These are phyloP conservation scores for Flaveria bidentis DNA, from an alignment of 129 eudicot genomes.

Conservation along the genomic window DNA sequence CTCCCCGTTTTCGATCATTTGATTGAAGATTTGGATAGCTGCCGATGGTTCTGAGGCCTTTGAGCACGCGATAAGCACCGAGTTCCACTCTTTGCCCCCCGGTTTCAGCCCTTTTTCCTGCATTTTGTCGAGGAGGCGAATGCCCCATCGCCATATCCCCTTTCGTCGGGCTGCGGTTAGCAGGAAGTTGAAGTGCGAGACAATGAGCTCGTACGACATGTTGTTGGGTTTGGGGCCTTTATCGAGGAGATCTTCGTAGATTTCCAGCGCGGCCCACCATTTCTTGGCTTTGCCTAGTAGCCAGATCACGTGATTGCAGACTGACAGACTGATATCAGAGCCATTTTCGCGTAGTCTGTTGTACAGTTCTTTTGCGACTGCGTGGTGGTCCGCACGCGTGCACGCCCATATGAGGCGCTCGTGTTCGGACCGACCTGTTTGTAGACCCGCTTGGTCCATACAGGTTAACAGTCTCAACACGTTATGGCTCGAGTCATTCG, in stretches of 20 bases:
- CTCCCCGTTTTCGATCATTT: conserved; percentile 86
- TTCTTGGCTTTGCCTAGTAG: conserved; percentile 87
- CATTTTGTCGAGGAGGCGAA: conserved; percentile 80
- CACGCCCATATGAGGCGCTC: conserved; percentile 97
- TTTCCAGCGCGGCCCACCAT: conserved; percentile 99
- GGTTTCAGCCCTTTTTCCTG: conserved; percentile 87
- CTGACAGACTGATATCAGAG: conserved; percentile 74
- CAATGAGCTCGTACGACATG: conserved; percentile 82
- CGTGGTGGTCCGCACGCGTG: conserved; percentile 68
- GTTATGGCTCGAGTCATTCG: conserved; percentile 39
- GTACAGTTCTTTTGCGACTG: conserved; percentile 79
- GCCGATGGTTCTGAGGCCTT: conserved; percentile 84
- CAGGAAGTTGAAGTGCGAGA: conserved; percentile 80
- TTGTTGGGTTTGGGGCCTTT: conserved; percentile 85
- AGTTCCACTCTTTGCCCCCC: conserved; percentile 87
- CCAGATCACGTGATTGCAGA: conserved; percentile 94
- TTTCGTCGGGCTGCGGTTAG: conserved; percentile 68
- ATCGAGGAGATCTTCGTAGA: conserved; percentile 85
- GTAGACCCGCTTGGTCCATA: conserved; percentile 72
- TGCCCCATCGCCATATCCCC: conserved; percentile 94
- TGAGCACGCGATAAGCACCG: conserved; percentile 94
- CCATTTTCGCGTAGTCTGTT: conserved; percentile 59
- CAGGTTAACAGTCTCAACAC: conserved; percentile 64
- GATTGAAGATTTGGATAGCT: conserved; percentile 70
- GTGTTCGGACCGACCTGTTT: conserved; percentile 51